phyloP scores from a whole-genome alignment of 2,329 filamentous ascomycete genomes.

The Phialocephala sp. region DNA sequence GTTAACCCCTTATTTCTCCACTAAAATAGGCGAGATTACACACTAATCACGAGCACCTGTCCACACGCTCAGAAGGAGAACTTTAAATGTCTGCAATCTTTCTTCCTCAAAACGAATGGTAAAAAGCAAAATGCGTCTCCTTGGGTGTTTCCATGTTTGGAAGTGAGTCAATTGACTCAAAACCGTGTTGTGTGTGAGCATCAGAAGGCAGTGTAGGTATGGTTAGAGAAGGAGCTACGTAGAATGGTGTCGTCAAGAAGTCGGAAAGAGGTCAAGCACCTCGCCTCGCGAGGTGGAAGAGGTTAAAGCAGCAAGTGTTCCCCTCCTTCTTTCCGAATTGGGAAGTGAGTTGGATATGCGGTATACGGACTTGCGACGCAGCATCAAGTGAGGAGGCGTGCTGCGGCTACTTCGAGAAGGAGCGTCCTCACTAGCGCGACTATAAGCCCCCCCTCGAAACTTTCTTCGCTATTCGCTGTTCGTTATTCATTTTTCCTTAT shows the following conservation, averaged over 20 bases:
- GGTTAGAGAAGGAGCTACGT: neutral
- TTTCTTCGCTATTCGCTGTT: too few relatives aligned
- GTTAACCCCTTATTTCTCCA: neutral
- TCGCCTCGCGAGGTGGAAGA: neutral
- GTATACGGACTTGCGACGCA: too few relatives aligned
- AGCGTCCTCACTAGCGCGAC: neutral
- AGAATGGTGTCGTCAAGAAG: neutral
- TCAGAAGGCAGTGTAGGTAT: neutral
- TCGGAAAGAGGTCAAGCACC: neutral
- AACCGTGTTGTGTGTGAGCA: too few relatives aligned
- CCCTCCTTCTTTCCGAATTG: neutral
- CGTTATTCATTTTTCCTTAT: neutral
- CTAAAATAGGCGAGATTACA: neutral
- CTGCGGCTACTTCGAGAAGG: neutral
- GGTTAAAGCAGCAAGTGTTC: neutral
- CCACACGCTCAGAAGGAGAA: neutral
- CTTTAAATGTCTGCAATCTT: too few relatives aligned
- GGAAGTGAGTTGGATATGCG: neutral
- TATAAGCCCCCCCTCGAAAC: slow-evolving; percentile 1
- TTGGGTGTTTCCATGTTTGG: too few relatives aligned
- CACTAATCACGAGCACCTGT: neutral
- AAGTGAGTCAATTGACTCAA: too few relatives aligned
- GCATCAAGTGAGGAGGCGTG: neutral
- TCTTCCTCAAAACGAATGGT: too few relatives aligned
- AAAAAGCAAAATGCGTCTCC: too few relatives aligned